These are phyloP conservation scores for Metschnikowia lochheadii DNA, from an alignment of 805 yeast genomes.

Conservation along the genomic window DNA sequence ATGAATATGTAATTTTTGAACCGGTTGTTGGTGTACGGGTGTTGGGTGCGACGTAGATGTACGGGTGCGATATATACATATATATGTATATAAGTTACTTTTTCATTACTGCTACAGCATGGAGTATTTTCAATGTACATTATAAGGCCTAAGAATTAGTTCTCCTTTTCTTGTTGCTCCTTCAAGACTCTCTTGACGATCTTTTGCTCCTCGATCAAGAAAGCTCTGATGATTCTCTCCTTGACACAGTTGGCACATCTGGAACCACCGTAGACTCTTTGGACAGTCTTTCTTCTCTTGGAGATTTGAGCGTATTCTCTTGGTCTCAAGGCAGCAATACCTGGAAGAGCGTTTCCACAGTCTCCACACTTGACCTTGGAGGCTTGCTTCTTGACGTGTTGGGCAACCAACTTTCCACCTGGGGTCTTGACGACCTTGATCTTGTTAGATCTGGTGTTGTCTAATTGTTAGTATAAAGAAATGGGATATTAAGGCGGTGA, in stretches of 20 bases:
- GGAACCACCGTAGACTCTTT: conserved; percentile 99
- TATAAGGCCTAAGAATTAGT: conserved; percentile 19
- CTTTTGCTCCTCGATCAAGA: conserved; percentile 99
- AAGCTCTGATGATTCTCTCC: conserved; percentile 99
- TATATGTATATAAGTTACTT: no score
- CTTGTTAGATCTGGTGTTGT: conserved; percentile 99
- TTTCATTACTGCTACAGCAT: no score
- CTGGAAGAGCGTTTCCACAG: conserved; percentile 77
- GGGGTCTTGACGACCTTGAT: conserved; percentile 99
- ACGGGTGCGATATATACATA: not conserved
- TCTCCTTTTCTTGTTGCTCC: conserved; percentile 90
- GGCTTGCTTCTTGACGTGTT: conserved; percentile 91
- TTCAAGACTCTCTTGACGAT: conserved; percentile 98
- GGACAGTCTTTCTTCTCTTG: conserved; percentile 96
- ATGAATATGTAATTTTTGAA: no score
- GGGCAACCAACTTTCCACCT: conserved; percentile 98
- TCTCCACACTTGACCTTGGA: conserved; percentile 88
- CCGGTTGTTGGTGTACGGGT: not conserved
- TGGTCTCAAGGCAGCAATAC: conserved; percentile 95
- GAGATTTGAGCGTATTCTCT: conserved; percentile 94
- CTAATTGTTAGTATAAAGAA: conserved; percentile 45
- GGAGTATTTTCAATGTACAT: conserved; percentile 12
- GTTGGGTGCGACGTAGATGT: not conserved
- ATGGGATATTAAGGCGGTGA: not conserved
- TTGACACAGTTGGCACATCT: conserved; percentile 98